phyloP scores from a whole-genome alignment of 495 filamentous ascomycete genomes.

The Lichenothelia convexa region DNA sequence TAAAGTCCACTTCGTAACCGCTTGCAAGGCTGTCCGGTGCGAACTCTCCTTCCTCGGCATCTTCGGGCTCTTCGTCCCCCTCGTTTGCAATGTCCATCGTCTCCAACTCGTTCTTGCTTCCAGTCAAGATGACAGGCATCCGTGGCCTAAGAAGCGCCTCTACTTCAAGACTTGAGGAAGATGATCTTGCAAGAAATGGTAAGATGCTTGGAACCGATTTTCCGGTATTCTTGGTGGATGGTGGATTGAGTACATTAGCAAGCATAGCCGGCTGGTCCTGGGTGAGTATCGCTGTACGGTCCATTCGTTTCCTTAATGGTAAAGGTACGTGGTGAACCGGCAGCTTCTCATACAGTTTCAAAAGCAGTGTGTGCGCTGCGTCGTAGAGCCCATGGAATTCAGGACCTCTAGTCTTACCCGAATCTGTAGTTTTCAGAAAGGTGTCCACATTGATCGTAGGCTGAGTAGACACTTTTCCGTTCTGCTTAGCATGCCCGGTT shows the following conservation, averaged over 20 bases:
- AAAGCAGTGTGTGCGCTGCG: constrained; percentile 43
- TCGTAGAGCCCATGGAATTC: constrained; percentile 18
- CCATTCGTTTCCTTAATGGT: constrained; percentile 48
- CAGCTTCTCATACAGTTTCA: constrained; percentile 37
- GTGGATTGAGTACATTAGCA: constrained; percentile 62
- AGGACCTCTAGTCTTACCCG: constrained; percentile 6
- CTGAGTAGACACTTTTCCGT: constrained; percentile 6
- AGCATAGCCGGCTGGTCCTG: constrained; percentile 49
- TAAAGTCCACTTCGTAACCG: background rate
- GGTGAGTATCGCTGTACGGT: constrained; percentile 57
- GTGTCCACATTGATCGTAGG: constrained; percentile 33
- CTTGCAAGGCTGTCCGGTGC: background rate
- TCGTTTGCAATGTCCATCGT: constrained; percentile 2
- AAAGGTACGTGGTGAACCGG: constrained; percentile 41
- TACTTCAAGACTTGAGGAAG: constrained; percentile 39
- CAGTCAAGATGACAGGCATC: constrained; percentile 31
- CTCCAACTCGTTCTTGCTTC: constrained; percentile 5
- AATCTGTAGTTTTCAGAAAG: constrained; percentile 25
- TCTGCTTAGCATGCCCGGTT: constrained; percentile 19
- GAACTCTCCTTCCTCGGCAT: constrained; percentile 10
- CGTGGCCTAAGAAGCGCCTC: constrained; percentile 55
- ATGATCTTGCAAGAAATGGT: constrained; percentile 49
- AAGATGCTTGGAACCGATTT: constrained; percentile 48
- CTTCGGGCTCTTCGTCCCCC: constrained; percentile 7
- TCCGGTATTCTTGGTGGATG: constrained; percentile 36